Percentiles rank a stretch among this genome's conserved stretches.
Conservation (phyloP, 202 grass and related monocot species). For the Brachypodium distachyon region DNA sequence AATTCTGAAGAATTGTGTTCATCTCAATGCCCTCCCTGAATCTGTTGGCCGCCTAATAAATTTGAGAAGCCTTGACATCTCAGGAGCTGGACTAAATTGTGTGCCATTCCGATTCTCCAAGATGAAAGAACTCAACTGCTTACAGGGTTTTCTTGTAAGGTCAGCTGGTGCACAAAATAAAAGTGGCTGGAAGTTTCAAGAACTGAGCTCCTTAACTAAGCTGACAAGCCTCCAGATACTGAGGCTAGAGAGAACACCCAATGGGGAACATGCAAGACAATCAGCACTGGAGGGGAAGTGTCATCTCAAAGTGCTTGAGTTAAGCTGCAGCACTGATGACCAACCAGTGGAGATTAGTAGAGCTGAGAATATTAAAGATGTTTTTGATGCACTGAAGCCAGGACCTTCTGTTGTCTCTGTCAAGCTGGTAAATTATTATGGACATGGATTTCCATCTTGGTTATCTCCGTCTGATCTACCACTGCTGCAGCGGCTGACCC, state of each 20-base stretch:
- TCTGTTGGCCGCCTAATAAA: constrained; percentile 28
- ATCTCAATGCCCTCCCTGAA: constrained; percentile 40
- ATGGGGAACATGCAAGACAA: constrained; percentile 1
- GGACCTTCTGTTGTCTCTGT: constrained; percentile 35
- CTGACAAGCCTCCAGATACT: constrained; percentile 43
- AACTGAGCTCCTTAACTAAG: constrained; percentile 33
- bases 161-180: constrained; percentile 2
- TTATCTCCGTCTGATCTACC: constrained; percentile 13
- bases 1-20: constrained; percentile 42
- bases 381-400: constrained; percentile 50
- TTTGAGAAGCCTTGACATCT: constrained; percentile 51
- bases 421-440: constrained; percentile 40
- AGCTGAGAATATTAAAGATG: constrained; percentile 29
- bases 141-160: constrained; percentile 43
- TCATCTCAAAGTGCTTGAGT: constrained; percentile 47
- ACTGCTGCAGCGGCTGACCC: constrained; percentile 22
- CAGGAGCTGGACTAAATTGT: constrained; percentile 10
- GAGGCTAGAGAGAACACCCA: constrained; percentile 24
- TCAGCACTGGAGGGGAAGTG: constrained; percentile 13
- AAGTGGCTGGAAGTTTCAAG: constrained; percentile 38
- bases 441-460: constrained; percentile 56
- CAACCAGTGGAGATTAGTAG: constrained; percentile 10
- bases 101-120: constrained; percentile 31
- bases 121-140: constrained; percentile 35
- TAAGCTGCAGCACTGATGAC: constrained; percentile 30